phyloP scores from a whole-genome alignment of 1,284 basidiomycete species.

The Sanghuangporus baumii region DNA sequence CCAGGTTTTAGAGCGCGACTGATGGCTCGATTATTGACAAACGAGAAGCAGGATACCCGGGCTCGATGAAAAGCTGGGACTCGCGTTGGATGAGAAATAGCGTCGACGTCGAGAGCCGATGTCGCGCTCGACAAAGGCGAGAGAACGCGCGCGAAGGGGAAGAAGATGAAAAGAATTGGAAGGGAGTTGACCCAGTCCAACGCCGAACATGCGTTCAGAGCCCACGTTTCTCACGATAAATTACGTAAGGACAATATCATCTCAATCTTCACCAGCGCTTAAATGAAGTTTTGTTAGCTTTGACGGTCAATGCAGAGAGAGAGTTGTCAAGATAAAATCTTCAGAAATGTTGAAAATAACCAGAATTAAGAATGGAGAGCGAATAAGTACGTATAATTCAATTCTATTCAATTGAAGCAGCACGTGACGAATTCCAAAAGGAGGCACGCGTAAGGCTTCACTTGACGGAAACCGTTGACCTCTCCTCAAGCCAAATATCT shows the following conservation, averaged over 20 bases:
- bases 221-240: conserved; percentile 3
- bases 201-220: neutral
- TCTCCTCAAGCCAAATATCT: neutral
- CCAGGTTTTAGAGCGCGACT: neutral
- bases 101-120: conserved; percentile 7
- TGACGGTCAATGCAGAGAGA: neutral
- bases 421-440: neutral
- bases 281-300: neutral
- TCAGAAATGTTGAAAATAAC: neutral
- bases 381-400: neutral
- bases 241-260: neutral
- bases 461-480: neutral
- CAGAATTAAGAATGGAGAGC: conserved; percentile 1
- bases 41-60: conserved; percentile 2
- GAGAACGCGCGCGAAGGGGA: neutral
- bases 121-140: conserved; percentile 11
- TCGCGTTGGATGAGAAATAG: conserved; percentile 5
- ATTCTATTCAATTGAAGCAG: neutral
- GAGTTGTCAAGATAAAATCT: neutral
- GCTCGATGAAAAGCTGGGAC: conserved; percentile 14
- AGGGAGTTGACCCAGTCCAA: neutral
- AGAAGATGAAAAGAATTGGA: conserved; percentile 13
- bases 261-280: neutral
- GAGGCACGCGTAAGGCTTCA: neutral
- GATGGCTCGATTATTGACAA: conserved; percentile 8